Conservation (phyloP, 108 stramenopile genomes). For the Cyclostephanos tholiformis region DNA sequence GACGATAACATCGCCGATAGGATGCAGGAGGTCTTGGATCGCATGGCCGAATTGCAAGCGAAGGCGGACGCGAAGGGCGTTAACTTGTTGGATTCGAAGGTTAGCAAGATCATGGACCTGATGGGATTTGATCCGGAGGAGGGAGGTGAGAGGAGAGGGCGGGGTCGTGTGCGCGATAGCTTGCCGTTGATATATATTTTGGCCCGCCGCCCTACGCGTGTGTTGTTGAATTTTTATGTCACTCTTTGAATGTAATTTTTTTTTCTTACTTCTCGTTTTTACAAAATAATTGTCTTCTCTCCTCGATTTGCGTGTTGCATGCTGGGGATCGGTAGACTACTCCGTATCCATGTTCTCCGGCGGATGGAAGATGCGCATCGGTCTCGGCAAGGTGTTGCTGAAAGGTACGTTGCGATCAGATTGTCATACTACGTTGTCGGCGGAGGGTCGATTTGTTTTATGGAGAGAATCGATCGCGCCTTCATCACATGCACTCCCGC, state of each 20-base stretch:
- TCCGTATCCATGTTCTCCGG: constrained; percentile 92
- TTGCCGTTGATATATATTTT: no score
- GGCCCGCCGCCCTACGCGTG: no score
- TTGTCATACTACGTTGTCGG: no score
- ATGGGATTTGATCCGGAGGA: constrained; percentile 95
- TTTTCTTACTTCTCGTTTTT: background rate
- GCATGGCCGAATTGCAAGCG: constrained; percentile 88
- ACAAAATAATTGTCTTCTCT: background rate
- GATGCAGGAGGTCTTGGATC: constrained; percentile 90
- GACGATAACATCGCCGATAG: constrained; percentile 37
- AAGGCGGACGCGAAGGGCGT: constrained; percentile 87
- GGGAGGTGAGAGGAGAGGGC: constrained; percentile 21
- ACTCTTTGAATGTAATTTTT: no score
- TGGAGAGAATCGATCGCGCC: no score
- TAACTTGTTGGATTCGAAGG: constrained; percentile 79
- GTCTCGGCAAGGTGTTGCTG: constrained; percentile 95
- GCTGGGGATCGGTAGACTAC: constrained; percentile 48
- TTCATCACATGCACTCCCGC: background rate
- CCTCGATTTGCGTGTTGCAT: background rate
- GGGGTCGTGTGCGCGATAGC: no score
- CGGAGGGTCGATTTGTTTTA: no score
- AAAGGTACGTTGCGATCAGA: constrained; percentile 19
- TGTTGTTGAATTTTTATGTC: no score
- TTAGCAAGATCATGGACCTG: constrained; percentile 91
- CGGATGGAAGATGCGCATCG: constrained; percentile 99